Base-by-base conservation (phyloP, 2,329 filamentous ascomycete species). In the Pestalotiopsis sp. region DNA sequence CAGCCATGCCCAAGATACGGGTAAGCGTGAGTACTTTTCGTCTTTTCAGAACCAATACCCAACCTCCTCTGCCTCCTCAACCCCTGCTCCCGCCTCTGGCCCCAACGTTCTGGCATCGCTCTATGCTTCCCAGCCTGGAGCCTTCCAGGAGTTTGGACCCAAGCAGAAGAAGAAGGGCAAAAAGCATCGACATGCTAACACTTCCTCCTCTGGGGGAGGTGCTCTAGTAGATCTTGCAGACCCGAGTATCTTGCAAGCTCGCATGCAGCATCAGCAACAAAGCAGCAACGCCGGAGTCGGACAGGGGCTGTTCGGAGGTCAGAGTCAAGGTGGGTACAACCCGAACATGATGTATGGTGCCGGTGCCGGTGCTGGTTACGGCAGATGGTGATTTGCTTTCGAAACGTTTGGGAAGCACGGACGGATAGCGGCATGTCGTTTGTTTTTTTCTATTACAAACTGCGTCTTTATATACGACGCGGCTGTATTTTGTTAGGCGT, bases 101-200 rank as follows among this genome's bases (percentile, higher is more conserved):
- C 91, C 93, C 87, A 91, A 92, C 87, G 92, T 95, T 88, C 87
- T 95, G 86, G 92, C 90, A 89, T 93, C 93, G 89, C 93, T 96
- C 87, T 97, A 97, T 87, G 93, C 92, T 85, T 87, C 90, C 81
- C 92, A 93, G 86, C 86, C 92, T 87, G 93, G 92, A 87, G 89
- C 90, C 85, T 94, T 93, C 86, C 93, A 95, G 91, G 94, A 97
- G 82, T 91, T 92, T 86, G 92, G 92, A 86, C 92, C 93, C 86
- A 97, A 97, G 91, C 94, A 97, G 90, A 97, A 97, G 92, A 98
- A 97, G 91, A 97, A 97, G 94, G 94, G 94, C 88, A 98, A 97
- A 91, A 98, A 98, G 94, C 95, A 98, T 89, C 97, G 95, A 91
- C 95, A 98, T 92, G 95, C 94, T 96, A 97, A 98, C 94, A 98